Conservation (phyloP, 192 early-diverging fungal genomes). For the Backusella macrospora region DNA sequence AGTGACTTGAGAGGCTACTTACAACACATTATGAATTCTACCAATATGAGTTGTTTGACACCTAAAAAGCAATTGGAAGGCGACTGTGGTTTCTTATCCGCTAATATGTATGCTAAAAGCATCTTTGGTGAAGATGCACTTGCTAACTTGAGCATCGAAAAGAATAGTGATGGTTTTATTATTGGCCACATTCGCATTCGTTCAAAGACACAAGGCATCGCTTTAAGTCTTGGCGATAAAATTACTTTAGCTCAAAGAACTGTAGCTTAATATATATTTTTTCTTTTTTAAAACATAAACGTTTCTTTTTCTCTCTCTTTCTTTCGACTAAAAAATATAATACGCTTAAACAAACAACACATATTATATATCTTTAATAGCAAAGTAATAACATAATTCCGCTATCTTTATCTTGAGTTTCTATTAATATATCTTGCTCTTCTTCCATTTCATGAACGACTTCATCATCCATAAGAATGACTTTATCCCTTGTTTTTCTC, state of each 20-base stretch:
- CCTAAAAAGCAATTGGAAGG: constrained; percentile 89
- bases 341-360: not conserved
- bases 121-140: constrained; percentile 99
- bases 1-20: constrained; percentile 88
- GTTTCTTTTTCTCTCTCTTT: not conserved
- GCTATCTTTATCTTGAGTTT: not conserved
- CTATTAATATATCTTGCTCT: constrained; percentile 67
- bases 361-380: not conserved
- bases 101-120: constrained; percentile 94
- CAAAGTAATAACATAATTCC: not conserved
- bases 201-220: constrained; percentile 98
- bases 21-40: constrained; percentile 90
- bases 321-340: not conserved
- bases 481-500: constrained; percentile 45
- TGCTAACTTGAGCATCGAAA: constrained; percentile 95
- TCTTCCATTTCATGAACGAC: constrained; percentile 64
- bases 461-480: constrained; percentile 60
- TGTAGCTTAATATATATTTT: not conserved
- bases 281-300: not conserved
- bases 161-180: constrained; percentile 72
- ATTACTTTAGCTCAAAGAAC: constrained; percentile 27
- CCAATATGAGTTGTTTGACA: constrained; percentile 97
- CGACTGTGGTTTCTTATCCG: constrained; percentile 96
- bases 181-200: constrained; percentile 96
- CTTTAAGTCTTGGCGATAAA: constrained; percentile 76